Evolutionary conservation across 306 rosid genomes (phyloP).

Genomic region (Aeschynomene evenia): DNA sequence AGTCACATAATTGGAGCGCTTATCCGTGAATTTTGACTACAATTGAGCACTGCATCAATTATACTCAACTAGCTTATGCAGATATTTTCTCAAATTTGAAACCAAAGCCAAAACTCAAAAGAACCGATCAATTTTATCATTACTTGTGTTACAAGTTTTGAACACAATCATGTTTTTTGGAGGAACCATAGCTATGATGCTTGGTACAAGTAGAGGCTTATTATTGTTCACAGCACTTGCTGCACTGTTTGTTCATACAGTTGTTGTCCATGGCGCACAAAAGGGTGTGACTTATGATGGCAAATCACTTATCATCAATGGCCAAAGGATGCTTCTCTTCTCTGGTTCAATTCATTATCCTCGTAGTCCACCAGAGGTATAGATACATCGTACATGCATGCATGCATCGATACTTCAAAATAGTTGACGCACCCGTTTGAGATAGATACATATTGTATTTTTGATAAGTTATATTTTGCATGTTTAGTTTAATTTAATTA

Average conservation of each 20-base stretch:
- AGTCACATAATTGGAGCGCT: constrained; percentile 7
- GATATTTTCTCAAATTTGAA: neutral
- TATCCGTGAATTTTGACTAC: constrained; percentile 12
- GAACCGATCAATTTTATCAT: neutral
- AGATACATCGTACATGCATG: no score
- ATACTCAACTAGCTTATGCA: no score
- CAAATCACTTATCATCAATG: constrained; percentile 4
- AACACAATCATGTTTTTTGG: neutral
- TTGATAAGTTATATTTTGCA: no score
- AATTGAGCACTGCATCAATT: neutral
- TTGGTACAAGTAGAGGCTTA: neutral
- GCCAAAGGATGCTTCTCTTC: constrained; percentile 18
- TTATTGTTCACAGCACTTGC: neutral
- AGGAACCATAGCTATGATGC: neutral
- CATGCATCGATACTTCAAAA: no score
- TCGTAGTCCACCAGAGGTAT: constrained; percentile 16
- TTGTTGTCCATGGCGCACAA: neutral
- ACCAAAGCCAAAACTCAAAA: constrained; percentile 6
- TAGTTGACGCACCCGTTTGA: no score
- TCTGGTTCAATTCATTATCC: constrained; percentile 29
- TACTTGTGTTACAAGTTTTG: neutral
- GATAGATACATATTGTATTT: no score
- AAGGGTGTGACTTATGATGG: constrained; percentile 26
- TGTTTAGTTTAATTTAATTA: no score
- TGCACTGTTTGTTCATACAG: neutral